Percentiles rank a stretch among this genome's conserved stretches.
These are phyloP conservation scores for Pseudogymnoascus sp. DNA, from an alignment of 2,329 filamentous ascomycete species.

Conservation along the genomic window DNA sequence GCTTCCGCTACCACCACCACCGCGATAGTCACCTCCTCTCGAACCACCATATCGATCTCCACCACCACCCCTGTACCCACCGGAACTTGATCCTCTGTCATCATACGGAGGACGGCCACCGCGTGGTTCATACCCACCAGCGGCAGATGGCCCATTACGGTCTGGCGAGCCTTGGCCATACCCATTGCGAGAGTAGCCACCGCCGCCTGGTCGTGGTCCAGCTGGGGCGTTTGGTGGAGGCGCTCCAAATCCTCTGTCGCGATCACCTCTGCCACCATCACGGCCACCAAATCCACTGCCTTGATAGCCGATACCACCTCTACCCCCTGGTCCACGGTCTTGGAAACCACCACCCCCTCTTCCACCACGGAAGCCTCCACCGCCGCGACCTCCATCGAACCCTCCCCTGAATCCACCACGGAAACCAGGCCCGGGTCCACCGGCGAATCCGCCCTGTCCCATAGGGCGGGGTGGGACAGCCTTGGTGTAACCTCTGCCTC, in stretches of 20 bases:
- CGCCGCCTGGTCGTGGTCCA: constrained; percentile 44
- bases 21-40: constrained; percentile 24
- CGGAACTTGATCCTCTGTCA: constrained; percentile 43
- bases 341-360: constrained; percentile 19
- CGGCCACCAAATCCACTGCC: constrained; percentile 21
- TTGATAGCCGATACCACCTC: constrained; percentile 27
- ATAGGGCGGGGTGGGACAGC: constrained; percentile 61
- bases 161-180: constrained; percentile 25
- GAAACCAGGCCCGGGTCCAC: constrained; percentile 35
- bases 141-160: constrained; percentile 26
- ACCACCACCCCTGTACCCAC: constrained; percentile 29
- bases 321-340: constrained; percentile 24
- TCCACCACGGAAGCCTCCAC: constrained; percentile 38
- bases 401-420: constrained; percentile 26
- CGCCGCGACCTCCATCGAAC: constrained; percentile 35
- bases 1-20: constrained; percentile 45
- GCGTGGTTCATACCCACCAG: constrained; percentile 44
- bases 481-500: constrained; percentile 88
- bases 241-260: constrained; percentile 37
- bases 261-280: constrained; percentile 10
- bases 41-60: constrained; percentile 31
- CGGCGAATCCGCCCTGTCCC: constrained; percentile 50
- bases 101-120: constrained; percentile 51
- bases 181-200: constrained; percentile 36
- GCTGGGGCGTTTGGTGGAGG: constrained; percentile 52